These are phyloP conservation scores for Xerocomus spinulosus DNA, from an alignment of 768 basidiomycete species.

Conservation along the genomic window DNA sequence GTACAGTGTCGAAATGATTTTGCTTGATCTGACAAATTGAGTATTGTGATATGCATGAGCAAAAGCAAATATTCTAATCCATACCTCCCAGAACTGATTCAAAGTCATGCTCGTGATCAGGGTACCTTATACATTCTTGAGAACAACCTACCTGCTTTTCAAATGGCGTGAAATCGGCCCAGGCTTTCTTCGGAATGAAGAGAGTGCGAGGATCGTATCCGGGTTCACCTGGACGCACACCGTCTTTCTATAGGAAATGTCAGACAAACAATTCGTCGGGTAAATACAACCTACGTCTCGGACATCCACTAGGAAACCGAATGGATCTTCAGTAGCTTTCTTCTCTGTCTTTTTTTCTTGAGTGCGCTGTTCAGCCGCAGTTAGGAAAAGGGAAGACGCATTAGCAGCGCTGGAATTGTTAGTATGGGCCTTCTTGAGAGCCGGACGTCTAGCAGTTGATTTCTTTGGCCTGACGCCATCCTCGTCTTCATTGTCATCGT, in stretches of 20 bases:
- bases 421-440: slow-evolving; percentile 28
- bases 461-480: slow-evolving; percentile 35
- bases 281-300: slow-evolving; percentile 53
- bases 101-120: neutral
- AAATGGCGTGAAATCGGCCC: slow-evolving; percentile 88
- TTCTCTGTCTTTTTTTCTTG: slow-evolving; percentile 80
- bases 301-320: slow-evolving; percentile 64
- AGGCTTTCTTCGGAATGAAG: slow-evolving; percentile 68
- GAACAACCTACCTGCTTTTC: slow-evolving; percentile 68
- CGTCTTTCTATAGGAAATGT: slow-evolving; percentile 60
- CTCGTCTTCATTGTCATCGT: slow-evolving; percentile 34
- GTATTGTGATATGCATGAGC: slow-evolving; percentile 2
- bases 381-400: slow-evolving; percentile 53
- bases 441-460: slow-evolving; percentile 32
- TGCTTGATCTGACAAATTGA: slow-evolving; percentile 80
- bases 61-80: slow-evolving; percentile 20
- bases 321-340: slow-evolving; percentile 73
- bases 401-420: slow-evolving; percentile 29
- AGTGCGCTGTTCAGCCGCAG: slow-evolving; percentile 74
- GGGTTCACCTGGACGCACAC: slow-evolving; percentile 68
- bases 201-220: slow-evolving; percentile 91
- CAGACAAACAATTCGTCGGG: neutral
- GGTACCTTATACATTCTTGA: neutral
- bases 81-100: slow-evolving; percentile 68
- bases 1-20: slow-evolving; percentile 91